Base-by-base conservation (phyloP, 176 grass and related monocot species). In the Metroxylon sagu region DNA sequence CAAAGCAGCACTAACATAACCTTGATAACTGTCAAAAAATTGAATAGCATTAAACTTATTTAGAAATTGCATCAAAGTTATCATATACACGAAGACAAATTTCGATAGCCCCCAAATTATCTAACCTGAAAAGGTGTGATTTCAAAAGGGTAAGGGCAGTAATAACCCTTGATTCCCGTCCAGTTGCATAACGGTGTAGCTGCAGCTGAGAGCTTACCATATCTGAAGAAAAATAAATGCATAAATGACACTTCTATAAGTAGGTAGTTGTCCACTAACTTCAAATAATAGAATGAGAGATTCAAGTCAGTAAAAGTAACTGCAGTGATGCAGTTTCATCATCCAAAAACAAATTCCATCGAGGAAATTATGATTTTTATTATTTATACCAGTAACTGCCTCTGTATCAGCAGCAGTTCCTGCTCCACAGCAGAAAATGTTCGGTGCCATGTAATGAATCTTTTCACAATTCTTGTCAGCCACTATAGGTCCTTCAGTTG, bases 171-270 rank as follows among this genome's bases (percentile, higher is more conserved):
- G 93, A 98, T 58, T 98, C 93, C 6, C 87, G 81, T 43, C 93
- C 68, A 56, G 93, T 98, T 57, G 87, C 87, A 78, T 92, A 98
- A 67, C 84, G 84, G 76, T 98, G 87, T 67, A 98, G 88, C 58
- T 92, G 75, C 57, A 97, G 74, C 59, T 97, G 84, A 53, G 87
- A 97, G 73, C 87, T 97, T n/a, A 97, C 87, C 92, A 97, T 97
- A 67, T 96, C 91, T 96, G 58, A 3, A 56, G 2, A 60, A 31
- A 56, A 49, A 71, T 21, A 29, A 53, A 6, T 26, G 30, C 5
- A 43, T 25, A 53, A 26, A 29, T 58, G 29, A 52, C 16, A 74
- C 59, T 43, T 43, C 35, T 43, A 43, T 43, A 43, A 43, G 35
- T 43, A 43, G 35, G 35, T 43, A 43, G 35, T 43, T 3, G 8